Evolutionary conservation across 2,329 filamentous ascomycete species (phyloP), one percentile per base, ranked within the genome.

Genomic region (Cryphonectria radicalis): DNA sequence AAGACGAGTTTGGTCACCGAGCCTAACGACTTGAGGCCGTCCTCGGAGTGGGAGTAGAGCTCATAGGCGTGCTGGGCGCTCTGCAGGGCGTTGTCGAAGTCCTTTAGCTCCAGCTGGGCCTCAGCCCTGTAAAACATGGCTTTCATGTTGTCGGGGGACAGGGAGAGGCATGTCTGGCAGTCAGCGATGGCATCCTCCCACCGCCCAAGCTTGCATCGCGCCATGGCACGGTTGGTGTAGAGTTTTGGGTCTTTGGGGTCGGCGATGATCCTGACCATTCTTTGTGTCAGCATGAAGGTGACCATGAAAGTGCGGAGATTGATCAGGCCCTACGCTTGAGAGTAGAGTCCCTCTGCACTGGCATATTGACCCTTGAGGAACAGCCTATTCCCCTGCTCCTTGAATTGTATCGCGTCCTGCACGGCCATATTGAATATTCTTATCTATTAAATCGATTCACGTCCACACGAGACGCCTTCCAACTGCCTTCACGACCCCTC

Each of bases 221-320:
- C 90, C 82, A 97, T 92, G 67, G 94, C 93, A 68, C 95, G 93
- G 82, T 98, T 98, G 55, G 94, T 95, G 82, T 94, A 98, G 66
- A 97, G 87, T 42, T 92, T 85, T 1, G 92, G 89, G 78, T 97
- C 96, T 69, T 85, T 87, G 4, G 92, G 87, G 81, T 97, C 93
- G 78, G 90, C 89, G 76, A 92, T 89, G 76, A 97, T 94, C 57
- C 91, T 93, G 75, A 19, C 13, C 46, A 25, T 32, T n/a, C 35
- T 32, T 10, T 35, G 53, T 13, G 68, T 53, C 62, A 69, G 59
- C 59, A 46, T n/a, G 53, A 57, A 57, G 62, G 42, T 19, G 28
- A 53, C 40, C 40, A 13, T 53, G n/a, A 63, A 25, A 43, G 8
- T 46, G 35, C 50, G 72, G 70, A 53, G 57, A 17, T 19, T 14